Conservation (phyloP, 1,284 basidiomycete genomes). For the Fomitopsis palustris region DNA sequence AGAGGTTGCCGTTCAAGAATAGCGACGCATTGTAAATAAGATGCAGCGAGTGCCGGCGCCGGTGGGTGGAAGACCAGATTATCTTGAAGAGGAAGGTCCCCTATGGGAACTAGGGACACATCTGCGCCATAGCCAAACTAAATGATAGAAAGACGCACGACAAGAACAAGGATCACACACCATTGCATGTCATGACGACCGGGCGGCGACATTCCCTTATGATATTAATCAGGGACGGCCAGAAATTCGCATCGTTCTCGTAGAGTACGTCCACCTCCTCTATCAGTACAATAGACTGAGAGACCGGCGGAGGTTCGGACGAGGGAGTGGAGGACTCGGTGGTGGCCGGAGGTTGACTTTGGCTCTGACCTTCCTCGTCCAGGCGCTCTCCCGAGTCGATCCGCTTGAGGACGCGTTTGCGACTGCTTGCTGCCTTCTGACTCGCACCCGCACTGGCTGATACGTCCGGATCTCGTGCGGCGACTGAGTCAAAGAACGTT, state of each 20-base stretch:
- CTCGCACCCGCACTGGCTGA: constrained; percentile 4
- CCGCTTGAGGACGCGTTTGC: constrained; percentile 11
- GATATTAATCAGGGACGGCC: constrained; percentile 79
- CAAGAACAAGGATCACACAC: constrained; percentile 42
- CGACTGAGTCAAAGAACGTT: constrained; percentile 6
- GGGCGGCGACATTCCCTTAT: constrained; percentile 83
- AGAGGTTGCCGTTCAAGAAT: constrained; percentile 3
- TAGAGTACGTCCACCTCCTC: constrained; percentile 97
- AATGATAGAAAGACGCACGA: constrained; percentile 10
- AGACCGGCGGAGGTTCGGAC: constrained; percentile 26
- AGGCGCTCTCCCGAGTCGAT: constrained; percentile 15
- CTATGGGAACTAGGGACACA: constrained; percentile 62
- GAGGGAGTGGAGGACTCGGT: background rate
- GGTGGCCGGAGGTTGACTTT: background rate
- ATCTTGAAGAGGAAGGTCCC: constrained; percentile 75
- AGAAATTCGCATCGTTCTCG: constrained; percentile 89
- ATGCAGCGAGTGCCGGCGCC: constrained; percentile 51
- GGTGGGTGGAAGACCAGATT: constrained; percentile 68
- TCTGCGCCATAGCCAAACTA: constrained; percentile 44
- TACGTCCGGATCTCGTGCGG: constrained; percentile 1
- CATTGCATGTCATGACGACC: constrained; percentile 90
- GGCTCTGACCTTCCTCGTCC: background rate
- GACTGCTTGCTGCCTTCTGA: background rate
- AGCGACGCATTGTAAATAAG: constrained; percentile 56
- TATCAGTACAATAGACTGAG: constrained; percentile 90